Conservation (phyloP, 768 basidiomycete genomes). For the Tephrocybe sp. region DNA sequence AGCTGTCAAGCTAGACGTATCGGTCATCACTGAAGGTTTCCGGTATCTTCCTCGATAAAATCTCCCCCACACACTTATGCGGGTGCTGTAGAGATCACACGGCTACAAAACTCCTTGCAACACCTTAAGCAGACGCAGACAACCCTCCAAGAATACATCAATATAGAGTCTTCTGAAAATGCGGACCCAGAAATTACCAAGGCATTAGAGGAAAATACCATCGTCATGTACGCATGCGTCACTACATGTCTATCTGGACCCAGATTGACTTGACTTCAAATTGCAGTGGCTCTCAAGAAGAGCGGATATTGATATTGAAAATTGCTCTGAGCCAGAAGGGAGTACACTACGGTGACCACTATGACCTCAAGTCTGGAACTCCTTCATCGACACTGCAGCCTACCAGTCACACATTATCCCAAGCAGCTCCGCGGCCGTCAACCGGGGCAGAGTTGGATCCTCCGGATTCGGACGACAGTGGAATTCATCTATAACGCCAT, state of each 20-base stretch:
- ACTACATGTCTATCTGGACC: not conserved
- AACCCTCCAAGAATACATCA: slow-evolving; percentile 47
- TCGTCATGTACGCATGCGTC: slow-evolving; percentile 55
- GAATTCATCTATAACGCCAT: slow-evolving; percentile 22
- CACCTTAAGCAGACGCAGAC: slow-evolving; percentile 64
- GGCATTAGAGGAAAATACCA: slow-evolving; percentile 69
- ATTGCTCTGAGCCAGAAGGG: slow-evolving; percentile 66
- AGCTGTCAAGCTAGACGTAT: slow-evolving; percentile 61
- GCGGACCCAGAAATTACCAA: slow-evolving; percentile 56
- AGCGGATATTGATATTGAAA: slow-evolving; percentile 67
- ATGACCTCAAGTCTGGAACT: slow-evolving; percentile 26
- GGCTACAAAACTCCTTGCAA: slow-evolving; percentile 67
- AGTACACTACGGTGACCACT: slow-evolving; percentile 45
- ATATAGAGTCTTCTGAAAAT: slow-evolving; percentile 28
- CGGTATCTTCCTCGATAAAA: slow-evolving; percentile 1
- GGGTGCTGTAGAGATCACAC: slow-evolving; percentile 61
- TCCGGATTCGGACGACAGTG: slow-evolving; percentile 13
- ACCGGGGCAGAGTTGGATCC: not conserved
- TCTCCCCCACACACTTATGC: slow-evolving; percentile 9
- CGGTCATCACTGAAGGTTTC: slow-evolving; percentile 69
- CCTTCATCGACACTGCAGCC: not conserved
- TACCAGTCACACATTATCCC: not conserved
- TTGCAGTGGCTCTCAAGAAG: slow-evolving; percentile 72
- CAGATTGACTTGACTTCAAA: slow-evolving; percentile 6
- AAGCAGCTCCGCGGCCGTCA: not conserved